Base-by-base conservation (phyloP, 768 basidiomycete genomes). In the Trametes coccinea region DNA sequence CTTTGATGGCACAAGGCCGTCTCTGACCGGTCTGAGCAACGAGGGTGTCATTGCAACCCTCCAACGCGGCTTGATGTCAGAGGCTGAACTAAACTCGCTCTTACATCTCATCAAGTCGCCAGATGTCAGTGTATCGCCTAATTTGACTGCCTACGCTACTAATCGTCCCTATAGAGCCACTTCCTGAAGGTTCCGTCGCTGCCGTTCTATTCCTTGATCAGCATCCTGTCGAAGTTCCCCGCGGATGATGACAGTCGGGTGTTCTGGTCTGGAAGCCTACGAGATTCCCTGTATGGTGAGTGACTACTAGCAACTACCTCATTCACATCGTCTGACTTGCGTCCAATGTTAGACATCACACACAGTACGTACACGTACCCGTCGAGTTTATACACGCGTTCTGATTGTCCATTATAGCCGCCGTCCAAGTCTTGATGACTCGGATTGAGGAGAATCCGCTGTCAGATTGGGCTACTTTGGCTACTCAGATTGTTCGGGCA, bases 171-270 rank as follows among this genome's bases (percentile, higher is more conserved):
- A 1, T 66, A 93, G 90, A 87, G 90, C 16, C 92, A 92, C 71
- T 94, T 93, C 78, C 77, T 94, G 67, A 94, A 94, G 76, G 89
- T 89, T 30, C 87, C 91, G 2, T 87, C 84, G 2, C 79, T 94
- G 46, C 92, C 92, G 0, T 93, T 90, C 78, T 84, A 92, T 71
- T 84, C 82, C n/a, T 79, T 94, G 47, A 80, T 86, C 61, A 88
- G 88, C 61, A 80, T 92, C 55, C 70, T 93, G 61, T 82, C 81
- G 66, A 93, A 92, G 74, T 91, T 93, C 74, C 92, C 92, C 0
- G 75, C 80, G 29, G 90, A 92, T 65, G 77, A 83, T 27, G 90
- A 92, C 63, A 89, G 89, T 61, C 80, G 86, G 27, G 85, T 89
- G 3, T 91, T 90, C 68, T 92, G 89, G 88, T 84, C 84, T 47